Evolutionary conservation across 2,329 filamentous ascomycete species (phyloP).

Genomic region (Scedosporium dehoogii): DNA sequence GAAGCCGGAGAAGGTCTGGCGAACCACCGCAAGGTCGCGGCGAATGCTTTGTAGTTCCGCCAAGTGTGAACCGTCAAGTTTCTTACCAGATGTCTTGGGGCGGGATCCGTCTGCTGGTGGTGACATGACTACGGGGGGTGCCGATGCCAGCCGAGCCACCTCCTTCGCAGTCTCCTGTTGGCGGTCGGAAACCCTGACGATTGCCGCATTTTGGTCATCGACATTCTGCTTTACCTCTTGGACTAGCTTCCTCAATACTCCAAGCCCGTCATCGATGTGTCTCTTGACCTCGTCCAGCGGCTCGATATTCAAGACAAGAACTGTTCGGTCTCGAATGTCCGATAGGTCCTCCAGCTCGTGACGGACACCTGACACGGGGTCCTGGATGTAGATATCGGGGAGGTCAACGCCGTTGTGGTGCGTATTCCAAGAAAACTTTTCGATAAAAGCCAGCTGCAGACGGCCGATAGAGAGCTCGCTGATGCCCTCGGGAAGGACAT

Average conservation of each 20-base stretch:
- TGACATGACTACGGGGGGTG: slow-evolving; percentile 30
- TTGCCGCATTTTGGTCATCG: slow-evolving; percentile 69
- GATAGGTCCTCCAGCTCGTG: slow-evolving; percentile 89
- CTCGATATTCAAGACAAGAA: slow-evolving; percentile 91
- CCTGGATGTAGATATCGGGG: slow-evolving; percentile 96
- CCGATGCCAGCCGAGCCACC: slow-evolving; percentile 52
- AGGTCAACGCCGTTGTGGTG: slow-evolving; percentile 87
- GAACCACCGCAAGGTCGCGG: slow-evolving; percentile 80
- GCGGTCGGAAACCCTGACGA: slow-evolving; percentile 80
- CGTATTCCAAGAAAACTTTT: slow-evolving; percentile 98
- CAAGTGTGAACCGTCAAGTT: slow-evolving; percentile 52
- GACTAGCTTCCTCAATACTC: slow-evolving; percentile 70
- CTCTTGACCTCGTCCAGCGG: slow-evolving; percentile 90
- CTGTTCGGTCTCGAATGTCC: slow-evolving; percentile 90
- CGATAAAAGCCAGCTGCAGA: slow-evolving; percentile 91
- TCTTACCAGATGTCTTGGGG: slow-evolving; percentile 23
- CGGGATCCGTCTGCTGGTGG: slow-evolving; percentile 28
- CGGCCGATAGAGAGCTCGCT: slow-evolving; percentile 78
- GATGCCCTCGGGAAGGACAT: slow-evolving; percentile 75
- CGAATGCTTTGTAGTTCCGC: slow-evolving; percentile 73
- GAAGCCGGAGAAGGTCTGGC: slow-evolving; percentile 89
- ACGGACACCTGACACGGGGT: slow-evolving; percentile 88
- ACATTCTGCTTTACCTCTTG: slow-evolving; percentile 77
- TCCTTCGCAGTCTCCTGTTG: slow-evolving; percentile 87
- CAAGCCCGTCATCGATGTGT: slow-evolving; percentile 88